Conservation (phyloP, 176 grass and related monocot species). For the Ampelocalamus luodianensis region DNA sequence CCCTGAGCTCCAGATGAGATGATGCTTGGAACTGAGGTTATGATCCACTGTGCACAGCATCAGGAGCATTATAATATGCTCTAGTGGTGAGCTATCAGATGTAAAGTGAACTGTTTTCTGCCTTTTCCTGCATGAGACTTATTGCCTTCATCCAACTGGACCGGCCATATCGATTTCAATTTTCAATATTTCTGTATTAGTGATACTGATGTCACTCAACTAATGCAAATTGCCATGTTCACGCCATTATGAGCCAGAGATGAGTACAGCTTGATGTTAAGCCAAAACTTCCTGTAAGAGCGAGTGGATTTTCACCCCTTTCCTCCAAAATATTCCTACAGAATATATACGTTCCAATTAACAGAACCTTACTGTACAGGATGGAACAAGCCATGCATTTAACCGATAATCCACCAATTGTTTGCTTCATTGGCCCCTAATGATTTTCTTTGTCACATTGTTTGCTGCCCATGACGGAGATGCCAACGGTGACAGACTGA, state of each 20-base stretch:
- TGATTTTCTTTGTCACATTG: neutral
- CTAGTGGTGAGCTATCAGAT: neutral
- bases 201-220: neutral
- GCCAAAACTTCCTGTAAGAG: neutral
- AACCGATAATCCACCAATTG: neutral
- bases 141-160: neutral
- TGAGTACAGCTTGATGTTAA: neutral
- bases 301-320: neutral
- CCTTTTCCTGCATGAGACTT: neutral
- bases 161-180: neutral
- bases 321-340: neutral
- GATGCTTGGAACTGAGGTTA: slow-evolving; percentile 14
- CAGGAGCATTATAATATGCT: neutral
- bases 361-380: no score
- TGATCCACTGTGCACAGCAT: neutral
- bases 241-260: neutral
- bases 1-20: neutral
- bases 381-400: neutral
- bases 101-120: neutral
- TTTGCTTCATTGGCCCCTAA: neutral
- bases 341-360: neutral
- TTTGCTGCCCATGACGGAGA: neutral
- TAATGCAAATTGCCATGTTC: slow-evolving; percentile 10
- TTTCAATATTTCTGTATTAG: neutral
- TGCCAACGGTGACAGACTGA: neutral